These are phyloP conservation scores for Fusarium setosum DNA, from an alignment of 2,329 filamentous ascomycete species.

Conservation along the genomic window DNA sequence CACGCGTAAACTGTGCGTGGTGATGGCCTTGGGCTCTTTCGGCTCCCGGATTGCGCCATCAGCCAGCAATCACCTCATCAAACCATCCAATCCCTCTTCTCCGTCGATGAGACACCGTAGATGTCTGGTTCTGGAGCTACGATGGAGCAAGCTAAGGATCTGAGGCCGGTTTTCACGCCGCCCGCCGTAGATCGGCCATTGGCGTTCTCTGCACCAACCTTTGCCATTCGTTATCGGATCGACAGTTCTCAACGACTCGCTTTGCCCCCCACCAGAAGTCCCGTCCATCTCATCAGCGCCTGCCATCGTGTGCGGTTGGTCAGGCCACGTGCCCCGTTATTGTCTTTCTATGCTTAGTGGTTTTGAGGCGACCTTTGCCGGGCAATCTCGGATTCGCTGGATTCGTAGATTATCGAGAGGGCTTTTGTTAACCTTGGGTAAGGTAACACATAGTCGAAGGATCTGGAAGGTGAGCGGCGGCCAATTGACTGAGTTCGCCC, in stretches of 20 bases:
- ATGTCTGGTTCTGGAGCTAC: conserved; percentile 11
- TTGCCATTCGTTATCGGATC: conserved; percentile 14
- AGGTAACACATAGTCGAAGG: background rate
- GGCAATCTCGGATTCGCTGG: conserved; percentile 21
- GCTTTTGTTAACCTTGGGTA: background rate
- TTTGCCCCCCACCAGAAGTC: conserved; percentile 13
- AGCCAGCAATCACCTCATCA: conserved; percentile 36
- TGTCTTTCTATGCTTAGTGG: background rate
- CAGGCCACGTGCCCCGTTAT: conserved; percentile 27
- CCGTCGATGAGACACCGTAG: conserved; percentile 10
- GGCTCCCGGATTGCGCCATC: conserved; percentile 45
- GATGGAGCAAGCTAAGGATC: conserved; percentile 25
- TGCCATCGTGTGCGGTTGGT: conserved; percentile 17
- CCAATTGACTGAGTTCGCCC: no score
- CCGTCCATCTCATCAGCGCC: conserved; percentile 12
- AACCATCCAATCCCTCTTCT: conserved; percentile 14
- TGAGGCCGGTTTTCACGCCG: conserved; percentile 26
- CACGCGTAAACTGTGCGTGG: conserved; percentile 21
- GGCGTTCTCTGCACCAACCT: conserved; percentile 15
- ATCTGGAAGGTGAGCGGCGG: no score
- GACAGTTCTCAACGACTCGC: background rate
- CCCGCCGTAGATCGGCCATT: conserved; percentile 37
- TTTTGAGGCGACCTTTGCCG: conserved; percentile 1
- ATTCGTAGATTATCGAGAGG: background rate
- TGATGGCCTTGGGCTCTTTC: conserved; percentile 28